Percentiles rank a stretch among this genome's conserved stretches.
Evolutionary conservation across 108 stramenopile genomes (phyloP).

Genomic region (Phaeodactylum tricornutum): DNA sequence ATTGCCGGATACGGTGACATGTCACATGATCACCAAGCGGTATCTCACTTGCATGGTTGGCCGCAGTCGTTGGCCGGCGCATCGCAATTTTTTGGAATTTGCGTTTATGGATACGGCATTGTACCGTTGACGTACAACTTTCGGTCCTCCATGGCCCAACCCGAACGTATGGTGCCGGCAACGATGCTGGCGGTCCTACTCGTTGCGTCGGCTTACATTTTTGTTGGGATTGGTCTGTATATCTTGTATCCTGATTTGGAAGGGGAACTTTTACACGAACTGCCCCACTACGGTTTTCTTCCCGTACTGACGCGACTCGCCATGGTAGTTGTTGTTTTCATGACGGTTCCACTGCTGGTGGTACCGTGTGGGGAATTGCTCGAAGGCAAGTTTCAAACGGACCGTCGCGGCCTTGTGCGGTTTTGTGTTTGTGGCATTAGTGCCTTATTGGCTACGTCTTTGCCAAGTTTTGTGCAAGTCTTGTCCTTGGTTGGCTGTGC

Average conservation of each 20-base stretch:
- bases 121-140: conserved; percentile 54
- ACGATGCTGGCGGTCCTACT: conserved; percentile 36
- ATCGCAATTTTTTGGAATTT: conserved; percentile 65
- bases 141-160: conserved; percentile 63
- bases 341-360: conserved; percentile 58
- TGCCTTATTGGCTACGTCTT: conserved; percentile 23
- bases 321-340: conserved; percentile 38
- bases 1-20: conserved; percentile 22
- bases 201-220: conserved; percentile 36
- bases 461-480: conserved; percentile 65
- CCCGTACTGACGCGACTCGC: conserved; percentile 41
- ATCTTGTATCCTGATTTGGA: conserved; percentile 46
- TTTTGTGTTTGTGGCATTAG: conserved; percentile 30
- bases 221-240: conserved; percentile 44
- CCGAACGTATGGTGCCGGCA: conserved; percentile 28
- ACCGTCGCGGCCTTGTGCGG: conserved; percentile 25
- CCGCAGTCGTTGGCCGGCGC: conserved; percentile 25
- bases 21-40: not conserved
- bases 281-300: conserved; percentile 35
- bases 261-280: conserved; percentile 58
- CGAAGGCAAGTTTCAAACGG: conserved; percentile 48
- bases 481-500: conserved; percentile 68
- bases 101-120: conserved; percentile 53
- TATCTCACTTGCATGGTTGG: not conserved
- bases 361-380: conserved; percentile 70